Conservation (phyloP, 1,284 basidiomycete genomes). For the Malassezia sympodialis region DNA sequence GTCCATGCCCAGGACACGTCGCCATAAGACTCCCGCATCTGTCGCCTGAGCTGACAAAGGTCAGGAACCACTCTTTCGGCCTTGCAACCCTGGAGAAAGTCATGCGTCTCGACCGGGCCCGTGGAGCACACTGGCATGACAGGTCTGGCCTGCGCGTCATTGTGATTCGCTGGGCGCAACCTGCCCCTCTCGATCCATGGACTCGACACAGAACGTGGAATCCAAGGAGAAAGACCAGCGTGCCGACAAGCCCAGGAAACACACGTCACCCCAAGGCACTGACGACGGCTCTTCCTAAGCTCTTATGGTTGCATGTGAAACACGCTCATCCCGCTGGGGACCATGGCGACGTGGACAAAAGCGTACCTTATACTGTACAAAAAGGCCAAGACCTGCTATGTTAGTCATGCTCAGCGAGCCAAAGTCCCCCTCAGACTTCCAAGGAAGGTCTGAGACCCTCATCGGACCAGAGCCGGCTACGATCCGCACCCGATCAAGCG, state of each 20-base stretch:
- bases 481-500: slow-evolving; percentile 44
- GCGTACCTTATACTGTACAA: slow-evolving; percentile 1
- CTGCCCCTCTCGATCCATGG: slow-evolving; percentile 18
- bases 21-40: neutral
- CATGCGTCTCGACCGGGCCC: slow-evolving; percentile 6
- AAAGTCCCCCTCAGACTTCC: slow-evolving; percentile 45
- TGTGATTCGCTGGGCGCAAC: neutral
- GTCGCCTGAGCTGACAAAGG: slow-evolving; percentile 1
- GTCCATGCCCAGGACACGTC: neutral
- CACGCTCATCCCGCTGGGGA: slow-evolving; percentile 34
- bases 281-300: slow-evolving; percentile 49
- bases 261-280: slow-evolving; percentile 18
- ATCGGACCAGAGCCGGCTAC: slow-evolving; percentile 47
- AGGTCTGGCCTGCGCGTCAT: neutral
- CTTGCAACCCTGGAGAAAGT: neutral
- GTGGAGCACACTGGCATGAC: slow-evolving; percentile 5
- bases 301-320: slow-evolving; percentile 35
- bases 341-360: neutral
- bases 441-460: slow-evolving; percentile 49
- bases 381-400: neutral
- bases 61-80: slow-evolving; percentile 19
- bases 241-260: slow-evolving; percentile 7
- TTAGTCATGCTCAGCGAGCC: neutral
- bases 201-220: slow-evolving; percentile 17
- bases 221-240: slow-evolving; percentile 14